Conservation (phyloP, 257 asterid genomes). For the Nemophila menziesii region DNA sequence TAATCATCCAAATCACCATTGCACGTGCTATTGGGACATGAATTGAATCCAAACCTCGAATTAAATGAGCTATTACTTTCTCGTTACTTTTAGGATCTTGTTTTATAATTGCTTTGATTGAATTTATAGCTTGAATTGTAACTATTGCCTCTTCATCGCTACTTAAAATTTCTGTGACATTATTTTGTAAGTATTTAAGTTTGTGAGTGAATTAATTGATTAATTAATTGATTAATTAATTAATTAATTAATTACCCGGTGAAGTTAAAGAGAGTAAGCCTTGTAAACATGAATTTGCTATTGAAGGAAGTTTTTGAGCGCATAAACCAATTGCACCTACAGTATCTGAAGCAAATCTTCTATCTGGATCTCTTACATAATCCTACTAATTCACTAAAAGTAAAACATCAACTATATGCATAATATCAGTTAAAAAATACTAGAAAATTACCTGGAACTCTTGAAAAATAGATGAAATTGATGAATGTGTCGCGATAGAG, state of each 20-base stretch:
- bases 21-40: constrained; percentile 81
- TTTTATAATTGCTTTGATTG: constrained; percentile 68
- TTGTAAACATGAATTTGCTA: constrained; percentile 67
- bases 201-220: too few species aligned
- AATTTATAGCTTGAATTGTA: constrained; percentile 69
- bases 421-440: background rate
- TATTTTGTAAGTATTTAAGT: too few species aligned
- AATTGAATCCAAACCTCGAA: constrained; percentile 67
- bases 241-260: constrained; percentile 65
- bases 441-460: constrained; percentile 77
- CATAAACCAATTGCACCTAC: constrained; percentile 90
- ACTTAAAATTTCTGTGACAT: constrained; percentile 45
- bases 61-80: constrained; percentile 68
- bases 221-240: too few species aligned
- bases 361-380: constrained; percentile 84
- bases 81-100: constrained; percentile 67
- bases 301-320: constrained; percentile 61
- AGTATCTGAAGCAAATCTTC: constrained; percentile 91
- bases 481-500: constrained; percentile 55
- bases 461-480: constrained; percentile 64
- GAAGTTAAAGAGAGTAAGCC: constrained; percentile 59
- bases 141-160: constrained; percentile 58
- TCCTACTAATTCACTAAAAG: constrained; percentile 38
- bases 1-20: constrained; percentile 90
- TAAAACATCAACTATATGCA: constrained; percentile 17